Evolutionary conservation across 1,284 basidiomycete species (phyloP).

Genomic region (Wallemia hederae): DNA sequence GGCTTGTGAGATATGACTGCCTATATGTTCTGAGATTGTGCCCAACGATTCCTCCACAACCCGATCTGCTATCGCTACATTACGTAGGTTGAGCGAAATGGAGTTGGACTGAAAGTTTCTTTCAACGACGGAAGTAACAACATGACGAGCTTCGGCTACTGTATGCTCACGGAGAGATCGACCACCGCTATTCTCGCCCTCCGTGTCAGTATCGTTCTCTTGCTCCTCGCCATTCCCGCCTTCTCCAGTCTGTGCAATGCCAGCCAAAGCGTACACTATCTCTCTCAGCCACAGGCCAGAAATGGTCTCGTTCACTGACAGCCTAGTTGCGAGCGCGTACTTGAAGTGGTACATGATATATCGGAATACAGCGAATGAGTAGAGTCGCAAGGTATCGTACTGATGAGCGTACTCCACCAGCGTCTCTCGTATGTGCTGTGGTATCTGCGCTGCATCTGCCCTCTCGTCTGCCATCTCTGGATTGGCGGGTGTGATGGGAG

Average conservation of each 20-base stretch:
- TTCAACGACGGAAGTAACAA: background rate
- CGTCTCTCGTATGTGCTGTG: no score
- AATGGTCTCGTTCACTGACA: background rate
- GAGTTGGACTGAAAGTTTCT: no score
- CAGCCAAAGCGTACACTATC: background rate
- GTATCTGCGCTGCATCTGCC: no score
- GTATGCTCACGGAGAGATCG: no score
- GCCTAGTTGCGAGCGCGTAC: background rate
- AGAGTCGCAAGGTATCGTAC: no score
- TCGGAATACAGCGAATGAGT: background rate
- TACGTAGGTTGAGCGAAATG: background rate
- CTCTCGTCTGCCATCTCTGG: no score
- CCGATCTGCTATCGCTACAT: background rate
- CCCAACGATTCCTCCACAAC: background rate
- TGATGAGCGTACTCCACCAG: no score
- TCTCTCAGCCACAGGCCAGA: background rate
- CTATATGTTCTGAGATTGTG: background rate
- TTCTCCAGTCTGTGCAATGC: no score
- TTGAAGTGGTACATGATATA: background rate
- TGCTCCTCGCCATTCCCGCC: no score
- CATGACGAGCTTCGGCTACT: background rate
- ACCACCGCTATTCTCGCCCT: no score
- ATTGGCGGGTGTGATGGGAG: no score
- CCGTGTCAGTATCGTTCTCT: background rate
- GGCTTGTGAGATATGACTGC: background rate